Evolutionary conservation across 2,329 filamentous ascomycete genomes (phyloP).

Genomic region (Ascochyta clinopodiicola): DNA sequence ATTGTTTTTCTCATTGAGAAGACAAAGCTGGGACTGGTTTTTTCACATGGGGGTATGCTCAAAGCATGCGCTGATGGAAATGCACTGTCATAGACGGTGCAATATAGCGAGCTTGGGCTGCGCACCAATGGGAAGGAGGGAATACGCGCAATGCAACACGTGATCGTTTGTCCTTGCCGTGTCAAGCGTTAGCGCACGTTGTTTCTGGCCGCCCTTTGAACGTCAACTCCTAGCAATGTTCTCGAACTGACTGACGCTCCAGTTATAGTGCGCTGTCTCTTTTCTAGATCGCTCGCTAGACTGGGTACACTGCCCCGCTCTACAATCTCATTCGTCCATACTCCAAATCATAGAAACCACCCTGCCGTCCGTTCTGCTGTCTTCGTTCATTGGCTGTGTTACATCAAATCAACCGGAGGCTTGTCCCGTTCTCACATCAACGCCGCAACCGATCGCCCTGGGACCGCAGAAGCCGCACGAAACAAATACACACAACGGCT

Average conservation of each 20-base stretch:
- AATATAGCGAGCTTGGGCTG: too few species aligned
- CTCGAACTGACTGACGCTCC: constrained; percentile 3
- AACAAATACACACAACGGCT: not conserved
- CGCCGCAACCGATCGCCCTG: not conserved
- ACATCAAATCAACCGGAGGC: not conserved
- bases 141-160: not conserved
- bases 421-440: constrained; percentile 1
- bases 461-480: not conserved
- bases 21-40: too few species aligned
- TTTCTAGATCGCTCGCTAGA: not conserved
- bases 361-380: not conserved
- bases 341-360: not conserved
- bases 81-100: not conserved
- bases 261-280: not conserved
- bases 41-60: too few species aligned
- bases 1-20: too few species aligned
- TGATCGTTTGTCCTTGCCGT: not conserved
- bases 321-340: not conserved
- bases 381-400: not conserved
- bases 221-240: constrained; percentile 4
- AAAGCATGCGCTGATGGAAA: not conserved
- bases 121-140: not conserved
- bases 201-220: not conserved
- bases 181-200: not conserved
- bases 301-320: not conserved